Conservation (phyloP, 1,284 basidiomycete species). For the Vanrija pseudolonga region DNA sequence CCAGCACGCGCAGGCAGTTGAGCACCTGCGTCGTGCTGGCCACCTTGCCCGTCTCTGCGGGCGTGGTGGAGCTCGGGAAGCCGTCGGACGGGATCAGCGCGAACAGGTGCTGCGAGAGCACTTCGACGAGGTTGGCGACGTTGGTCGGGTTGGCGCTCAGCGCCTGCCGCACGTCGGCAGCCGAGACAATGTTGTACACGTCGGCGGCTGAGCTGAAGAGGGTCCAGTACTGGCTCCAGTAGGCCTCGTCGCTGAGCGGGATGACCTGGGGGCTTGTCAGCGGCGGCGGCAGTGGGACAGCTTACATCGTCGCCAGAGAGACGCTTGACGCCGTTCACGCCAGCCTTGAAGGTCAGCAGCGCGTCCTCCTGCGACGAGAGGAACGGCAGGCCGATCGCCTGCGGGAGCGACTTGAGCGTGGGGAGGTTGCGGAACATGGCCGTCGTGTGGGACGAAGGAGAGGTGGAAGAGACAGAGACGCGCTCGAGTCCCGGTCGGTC, state of each 20-base stretch:
- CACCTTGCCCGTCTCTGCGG: slow-evolving; percentile 43
- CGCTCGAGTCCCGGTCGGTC: no score
- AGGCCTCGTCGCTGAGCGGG: slow-evolving; percentile 60
- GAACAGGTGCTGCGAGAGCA: slow-evolving; percentile 70
- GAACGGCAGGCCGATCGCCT: slow-evolving; percentile 49
- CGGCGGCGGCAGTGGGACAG: not conserved
- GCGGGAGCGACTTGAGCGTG: slow-evolving; percentile 44
- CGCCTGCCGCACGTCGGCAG: slow-evolving; percentile 77
- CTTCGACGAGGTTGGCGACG: slow-evolving; percentile 71
- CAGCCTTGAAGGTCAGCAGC: slow-evolving; percentile 79
- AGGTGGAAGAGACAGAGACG: not conserved
- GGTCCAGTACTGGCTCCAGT: slow-evolving; percentile 81
- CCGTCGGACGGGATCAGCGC: slow-evolving; percentile 74
- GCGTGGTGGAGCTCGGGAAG: slow-evolving; percentile 59
- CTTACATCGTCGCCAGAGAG: slow-evolving; percentile 63
- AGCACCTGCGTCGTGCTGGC: slow-evolving; percentile 74
- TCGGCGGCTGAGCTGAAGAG: slow-evolving; percentile 83
- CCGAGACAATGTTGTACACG: slow-evolving; percentile 78
- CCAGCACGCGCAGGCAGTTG: slow-evolving; percentile 80
- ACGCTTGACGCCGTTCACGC: slow-evolving; percentile 70
- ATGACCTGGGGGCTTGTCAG: slow-evolving; percentile 61
- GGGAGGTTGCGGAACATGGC: slow-evolving; percentile 39
- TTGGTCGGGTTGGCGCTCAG: slow-evolving; percentile 78
- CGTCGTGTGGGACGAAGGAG: not conserved
- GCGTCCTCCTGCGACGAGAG: slow-evolving; percentile 65